Conservation (phyloP, 225 moss, liverwort and hornwort species). For the Bryum argenteum region DNA sequence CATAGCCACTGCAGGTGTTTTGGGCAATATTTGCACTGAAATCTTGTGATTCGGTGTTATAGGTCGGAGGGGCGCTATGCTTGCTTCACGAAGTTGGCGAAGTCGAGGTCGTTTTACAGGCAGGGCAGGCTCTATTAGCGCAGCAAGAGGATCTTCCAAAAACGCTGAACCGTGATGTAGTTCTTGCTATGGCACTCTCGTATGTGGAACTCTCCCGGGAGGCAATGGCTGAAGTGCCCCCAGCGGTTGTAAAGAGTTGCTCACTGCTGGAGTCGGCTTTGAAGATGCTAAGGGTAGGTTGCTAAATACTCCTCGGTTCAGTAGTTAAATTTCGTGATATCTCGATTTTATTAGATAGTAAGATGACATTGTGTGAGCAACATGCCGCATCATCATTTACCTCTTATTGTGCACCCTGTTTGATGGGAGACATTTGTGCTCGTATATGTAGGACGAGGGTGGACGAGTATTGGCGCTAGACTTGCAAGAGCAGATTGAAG, state of each 20-base stretch:
- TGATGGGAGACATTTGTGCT: constrained; percentile 24
- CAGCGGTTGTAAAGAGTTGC: constrained; percentile 85
- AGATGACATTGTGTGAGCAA: background rate
- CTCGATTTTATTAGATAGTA: background rate
- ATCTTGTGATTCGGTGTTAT: constrained; percentile 15
- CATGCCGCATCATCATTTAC: background rate
- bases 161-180: constrained; percentile 78
- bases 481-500: constrained; percentile 93
- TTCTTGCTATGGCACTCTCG: constrained; percentile 86
- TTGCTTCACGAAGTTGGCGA: constrained; percentile 92
- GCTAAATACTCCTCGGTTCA: background rate
- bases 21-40: constrained; percentile 5
- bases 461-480: constrained; percentile 71
- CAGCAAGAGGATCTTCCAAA: constrained; percentile 81
- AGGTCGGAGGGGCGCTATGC: constrained; percentile 94
- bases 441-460: constrained; percentile 74
- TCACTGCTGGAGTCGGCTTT: constrained; percentile 83
- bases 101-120: constrained; percentile 91
- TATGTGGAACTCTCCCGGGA: constrained; percentile 94
- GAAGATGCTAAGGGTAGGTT: constrained; percentile 77
- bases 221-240: constrained; percentile 88
- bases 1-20: background rate
- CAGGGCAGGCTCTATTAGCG: constrained; percentile 78
- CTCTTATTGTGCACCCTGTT: constrained; percentile 18
- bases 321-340: background rate